These are phyloP conservation scores for Penicillium capsulatum DNA, from an alignment of 2,329 filamentous ascomycete species.

Conservation along the genomic window DNA sequence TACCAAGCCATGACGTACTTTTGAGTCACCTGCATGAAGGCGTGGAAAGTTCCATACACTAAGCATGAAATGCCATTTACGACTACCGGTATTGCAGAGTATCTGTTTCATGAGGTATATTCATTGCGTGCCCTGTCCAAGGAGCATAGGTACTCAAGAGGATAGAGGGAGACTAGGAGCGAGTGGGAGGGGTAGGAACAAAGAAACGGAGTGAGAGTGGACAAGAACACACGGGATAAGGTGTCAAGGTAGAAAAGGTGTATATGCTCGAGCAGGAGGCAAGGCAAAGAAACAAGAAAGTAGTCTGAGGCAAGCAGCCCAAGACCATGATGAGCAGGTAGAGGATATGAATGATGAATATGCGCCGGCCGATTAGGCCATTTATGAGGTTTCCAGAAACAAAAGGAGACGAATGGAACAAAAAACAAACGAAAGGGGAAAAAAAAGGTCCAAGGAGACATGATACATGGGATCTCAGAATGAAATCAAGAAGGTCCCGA, in stretches of 20 bases:
- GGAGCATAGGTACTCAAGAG: conserved; percentile 17
- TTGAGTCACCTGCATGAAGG: too few species aligned
- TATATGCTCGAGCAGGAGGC: conserved; percentile 20
- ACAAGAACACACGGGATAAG: conserved; percentile 14
- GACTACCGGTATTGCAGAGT: too few species aligned
- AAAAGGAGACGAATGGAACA: conserved; percentile 4
- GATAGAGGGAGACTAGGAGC: conserved; percentile 11
- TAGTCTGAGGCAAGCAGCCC: conserved; percentile 3
- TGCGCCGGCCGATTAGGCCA: conserved; percentile 22
- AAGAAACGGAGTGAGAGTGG: conserved; percentile 13
- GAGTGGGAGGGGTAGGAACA: conserved; percentile 4
- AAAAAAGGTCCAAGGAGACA: conserved; percentile 19
- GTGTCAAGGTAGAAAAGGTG: conserved; percentile 15
- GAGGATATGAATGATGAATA: conserved; percentile 19
- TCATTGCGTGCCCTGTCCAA: conserved; percentile 22
- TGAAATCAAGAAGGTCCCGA: conserved; percentile 15
- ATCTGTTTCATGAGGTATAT: conserved; percentile 23
- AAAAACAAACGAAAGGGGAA: conserved; percentile 7
- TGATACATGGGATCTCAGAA: conserved; percentile 24
- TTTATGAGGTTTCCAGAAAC: conserved; percentile 23
- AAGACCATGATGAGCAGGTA: conserved; percentile 9
- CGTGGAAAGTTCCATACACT: too few species aligned
- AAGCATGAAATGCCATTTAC: too few species aligned
- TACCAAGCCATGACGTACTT: too few species aligned
- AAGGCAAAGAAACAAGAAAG: conserved; percentile 1